Conservation (phyloP, 202 grass and related monocot genomes). For the Setaria viridis region DNA sequence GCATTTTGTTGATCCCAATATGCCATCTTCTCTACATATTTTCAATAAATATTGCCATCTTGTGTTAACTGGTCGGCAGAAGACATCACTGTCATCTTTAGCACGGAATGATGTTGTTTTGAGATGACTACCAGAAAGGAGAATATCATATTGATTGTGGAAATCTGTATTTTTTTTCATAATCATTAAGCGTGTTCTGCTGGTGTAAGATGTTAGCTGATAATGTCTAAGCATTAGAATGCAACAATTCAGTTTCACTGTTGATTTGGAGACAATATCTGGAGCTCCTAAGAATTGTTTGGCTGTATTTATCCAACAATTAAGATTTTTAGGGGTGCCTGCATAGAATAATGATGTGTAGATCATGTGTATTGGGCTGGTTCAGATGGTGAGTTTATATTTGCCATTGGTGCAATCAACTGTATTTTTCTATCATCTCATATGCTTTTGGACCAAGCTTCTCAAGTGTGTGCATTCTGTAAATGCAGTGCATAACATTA, state of each 20-base stretch:
- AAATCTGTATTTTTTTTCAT: not conserved
- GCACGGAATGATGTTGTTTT: conserved; percentile 14
- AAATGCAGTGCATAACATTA: not conserved
- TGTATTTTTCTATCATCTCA: not conserved
- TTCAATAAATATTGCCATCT: too few species aligned
- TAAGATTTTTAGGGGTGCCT: too few species aligned
- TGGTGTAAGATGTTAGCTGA: too few species aligned
- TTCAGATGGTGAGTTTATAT: conserved; percentile 1
- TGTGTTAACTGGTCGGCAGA: not conserved
- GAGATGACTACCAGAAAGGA: not conserved
- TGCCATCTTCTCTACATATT: too few species aligned
- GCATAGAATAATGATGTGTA: not conserved
- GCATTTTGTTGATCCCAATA: not conserved
- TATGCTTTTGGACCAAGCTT: conserved; percentile 1
- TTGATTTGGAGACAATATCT: too few species aligned
- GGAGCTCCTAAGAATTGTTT: too few species aligned
- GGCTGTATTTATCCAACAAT: too few species aligned
- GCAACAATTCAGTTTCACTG: too few species aligned
- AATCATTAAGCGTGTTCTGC: too few species aligned
- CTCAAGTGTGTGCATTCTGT: not conserved
- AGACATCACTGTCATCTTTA: not conserved
- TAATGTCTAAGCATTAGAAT: too few species aligned
- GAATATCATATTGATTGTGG: not conserved
- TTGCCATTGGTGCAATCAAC: not conserved
- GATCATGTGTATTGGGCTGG: not conserved